Base-by-base conservation (phyloP, 2,329 filamentous ascomycete species). In the Pyrenophora seminiperda region DNA sequence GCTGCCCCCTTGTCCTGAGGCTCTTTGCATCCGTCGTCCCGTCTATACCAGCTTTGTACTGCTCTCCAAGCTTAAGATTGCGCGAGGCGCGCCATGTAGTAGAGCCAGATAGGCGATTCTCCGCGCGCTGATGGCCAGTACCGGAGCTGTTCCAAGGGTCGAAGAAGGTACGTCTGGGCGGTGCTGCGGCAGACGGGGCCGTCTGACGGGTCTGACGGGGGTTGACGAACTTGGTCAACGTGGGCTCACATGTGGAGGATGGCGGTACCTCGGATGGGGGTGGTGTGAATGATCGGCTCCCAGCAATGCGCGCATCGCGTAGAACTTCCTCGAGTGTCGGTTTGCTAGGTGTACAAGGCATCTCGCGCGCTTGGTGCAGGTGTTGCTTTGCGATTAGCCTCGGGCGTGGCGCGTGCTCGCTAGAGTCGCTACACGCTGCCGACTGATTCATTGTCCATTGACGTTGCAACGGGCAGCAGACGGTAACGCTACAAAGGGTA, bases 51-150 rank as follows among this genome's bases (percentile, higher is more conserved):
- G 77, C 78, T 17, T 76, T 75, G 70, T 90, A 90, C 70, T 95
- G 91, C 63, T 79, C 78, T 38, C 81, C 79, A 31, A 96, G 78
- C 74, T 93, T 94, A 45, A 79, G 73, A 36, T 79, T 82, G 33
- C 90, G 83, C 11, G 84, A 87, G 41, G 85, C 79, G 18, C 89
- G 85, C 90, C 91, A 95, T 66, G 83, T 81, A 58, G 77, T 85
- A 61, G 79, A 81, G 18, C 82, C 81, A 2, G 83, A 82, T 1
- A 87, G 79, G 3, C 77, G 75, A 51, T 84, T 86, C 52, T 93
- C 88, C 33, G 89, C 84, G 32, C 85, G 81, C 73, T 96, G 91
- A 70, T 96, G 90, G 37, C 90, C 90, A 1, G 87, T 86, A 5
- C 87, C 85, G 10, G 85, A 83, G 11, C 85, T 86, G 73, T 91